Evolutionary conservation across 345 rosid genomes (phyloP).

Genomic region (Litchi chinensis): DNA sequence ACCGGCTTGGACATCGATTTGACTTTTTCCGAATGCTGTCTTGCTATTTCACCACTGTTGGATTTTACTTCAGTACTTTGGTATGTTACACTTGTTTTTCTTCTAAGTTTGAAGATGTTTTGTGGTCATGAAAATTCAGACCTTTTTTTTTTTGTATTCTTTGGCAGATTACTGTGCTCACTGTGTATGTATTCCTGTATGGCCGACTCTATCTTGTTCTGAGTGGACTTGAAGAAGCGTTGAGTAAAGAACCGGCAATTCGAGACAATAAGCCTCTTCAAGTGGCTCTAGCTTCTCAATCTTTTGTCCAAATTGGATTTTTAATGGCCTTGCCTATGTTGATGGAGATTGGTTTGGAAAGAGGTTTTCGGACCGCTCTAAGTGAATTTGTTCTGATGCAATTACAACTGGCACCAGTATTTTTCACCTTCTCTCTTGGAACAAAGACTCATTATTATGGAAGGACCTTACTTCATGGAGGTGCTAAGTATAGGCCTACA

Average conservation of each 20-base stretch:
- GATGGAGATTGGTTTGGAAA: slow-evolving; percentile 98
- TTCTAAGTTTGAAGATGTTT: slow-evolving; percentile 11
- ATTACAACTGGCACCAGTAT: slow-evolving; percentile 93
- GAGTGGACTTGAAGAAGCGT: slow-evolving; percentile 90
- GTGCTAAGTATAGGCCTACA: slow-evolving; percentile 93
- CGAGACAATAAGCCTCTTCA: slow-evolving; percentile 94
- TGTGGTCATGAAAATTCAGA: neutral
- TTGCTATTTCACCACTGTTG: slow-evolving; percentile 96
- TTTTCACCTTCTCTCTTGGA: slow-evolving; percentile 98
- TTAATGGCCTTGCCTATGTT: slow-evolving; percentile 98
- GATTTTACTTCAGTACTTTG: slow-evolving; percentile 97
- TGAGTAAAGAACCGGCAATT: slow-evolving; percentile 69
- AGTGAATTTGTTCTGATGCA: slow-evolving; percentile 98
- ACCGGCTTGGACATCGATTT: slow-evolving; percentile 98
- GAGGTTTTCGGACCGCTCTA: slow-evolving; percentile 92
- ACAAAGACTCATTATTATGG: slow-evolving; percentile 98
- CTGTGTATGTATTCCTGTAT: slow-evolving; percentile 94
- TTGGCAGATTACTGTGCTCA: slow-evolving; percentile 91
- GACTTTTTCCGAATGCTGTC: slow-evolving; percentile 98
- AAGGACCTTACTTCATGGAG: slow-evolving; percentile 96
- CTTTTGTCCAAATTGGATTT: slow-evolving; percentile 96
- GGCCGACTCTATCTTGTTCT: slow-evolving; percentile 98
- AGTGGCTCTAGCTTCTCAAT: slow-evolving; percentile 98
- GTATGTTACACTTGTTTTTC: slow-evolving; percentile 31
- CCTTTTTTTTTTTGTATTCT: slow-evolving; percentile 29